These are phyloP conservation scores for Fragaria vesca DNA, from an alignment of 306 rosid species.

Conservation along the genomic window DNA sequence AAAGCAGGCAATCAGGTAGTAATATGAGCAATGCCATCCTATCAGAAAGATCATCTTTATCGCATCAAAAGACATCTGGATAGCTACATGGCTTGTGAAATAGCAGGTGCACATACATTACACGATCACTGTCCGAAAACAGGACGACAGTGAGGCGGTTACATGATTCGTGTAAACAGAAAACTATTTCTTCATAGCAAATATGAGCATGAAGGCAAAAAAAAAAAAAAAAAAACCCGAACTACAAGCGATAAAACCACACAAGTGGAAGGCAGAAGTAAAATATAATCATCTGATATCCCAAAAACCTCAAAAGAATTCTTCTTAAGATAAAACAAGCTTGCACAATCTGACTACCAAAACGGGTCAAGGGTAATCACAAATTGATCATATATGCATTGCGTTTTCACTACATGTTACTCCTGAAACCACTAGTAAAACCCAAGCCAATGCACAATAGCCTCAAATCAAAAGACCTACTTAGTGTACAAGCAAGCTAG, in stretches of 20 bases:
- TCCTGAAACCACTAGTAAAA: constrained; percentile 1
- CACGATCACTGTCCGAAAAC: background rate
- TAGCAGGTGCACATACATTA: background rate
- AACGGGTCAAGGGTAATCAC: background rate
- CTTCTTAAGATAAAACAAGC: background rate
- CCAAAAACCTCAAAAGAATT: background rate
- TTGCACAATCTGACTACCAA: background rate
- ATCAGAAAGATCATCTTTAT: constrained; percentile 2
- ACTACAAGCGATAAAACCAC: background rate
- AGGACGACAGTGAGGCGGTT: background rate
- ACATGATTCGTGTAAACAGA: constrained; percentile 2
- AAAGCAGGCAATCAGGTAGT: background rate
- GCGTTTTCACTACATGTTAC: constrained; percentile 6
- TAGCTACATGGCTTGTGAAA: background rate
- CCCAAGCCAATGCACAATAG: constrained; percentile 24
- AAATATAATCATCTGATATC: constrained; percentile 14
- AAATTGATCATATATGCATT: constrained; percentile 9
- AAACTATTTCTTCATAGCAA: background rate
- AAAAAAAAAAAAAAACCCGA: background rate
- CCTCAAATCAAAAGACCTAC: constrained; percentile 7
- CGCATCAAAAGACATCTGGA: background rate
- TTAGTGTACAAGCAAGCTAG: constrained; percentile 17
- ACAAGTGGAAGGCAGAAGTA: constrained; percentile 2
- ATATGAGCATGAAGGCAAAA: background rate
- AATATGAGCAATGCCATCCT: background rate